phyloP scores from a whole-genome alignment of 1,139 yeast species.

The Casaregolazyma suthepensis region DNA sequence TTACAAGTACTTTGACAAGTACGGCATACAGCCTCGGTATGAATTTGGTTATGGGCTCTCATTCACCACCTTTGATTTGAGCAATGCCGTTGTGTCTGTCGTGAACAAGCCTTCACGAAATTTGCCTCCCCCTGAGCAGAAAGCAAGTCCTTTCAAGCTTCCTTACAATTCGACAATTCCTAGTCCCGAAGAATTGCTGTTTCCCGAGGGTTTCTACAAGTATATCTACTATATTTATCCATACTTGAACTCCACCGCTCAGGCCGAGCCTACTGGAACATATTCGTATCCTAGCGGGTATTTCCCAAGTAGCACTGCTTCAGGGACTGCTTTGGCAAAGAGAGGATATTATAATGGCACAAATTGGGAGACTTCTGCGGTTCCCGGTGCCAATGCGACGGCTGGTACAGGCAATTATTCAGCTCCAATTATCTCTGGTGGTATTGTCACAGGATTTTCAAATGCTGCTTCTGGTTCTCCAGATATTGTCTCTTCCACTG shows the following conservation, averaged over 20 bases:
- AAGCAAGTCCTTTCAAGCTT: slow-evolving; percentile 11
- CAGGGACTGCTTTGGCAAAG: background rate
- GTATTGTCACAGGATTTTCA: background rate
- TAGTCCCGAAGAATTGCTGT: slow-evolving; percentile 48
- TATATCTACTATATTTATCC: slow-evolving; percentile 28
- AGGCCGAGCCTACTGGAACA: slow-evolving; percentile 27
- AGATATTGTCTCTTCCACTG: background rate
- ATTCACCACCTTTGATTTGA: slow-evolving; percentile 42
- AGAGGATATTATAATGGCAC: background rate
- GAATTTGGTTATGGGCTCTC: slow-evolving; percentile 57
- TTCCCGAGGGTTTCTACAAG: slow-evolving; percentile 34
- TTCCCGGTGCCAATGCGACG: background rate
- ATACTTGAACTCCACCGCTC: slow-evolving; percentile 21
- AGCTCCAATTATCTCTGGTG: background rate
- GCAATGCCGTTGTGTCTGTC: slow-evolving; percentile 34
- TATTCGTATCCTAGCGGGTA: slow-evolving; percentile 53
- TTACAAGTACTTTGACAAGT: slow-evolving; percentile 43
- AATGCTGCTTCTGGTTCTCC: background rate
- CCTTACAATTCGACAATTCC: slow-evolving; percentile 36
- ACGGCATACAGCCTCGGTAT: slow-evolving; percentile 46
- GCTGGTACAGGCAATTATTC: background rate
- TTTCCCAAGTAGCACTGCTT: slow-evolving; percentile 23
- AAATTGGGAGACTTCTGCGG: background rate
- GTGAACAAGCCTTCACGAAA: slow-evolving; percentile 43
- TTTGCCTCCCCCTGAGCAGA: slow-evolving; percentile 47